Conservation (phyloP, 345 rosid genomes). For the Excoecaria agallocha region DNA sequence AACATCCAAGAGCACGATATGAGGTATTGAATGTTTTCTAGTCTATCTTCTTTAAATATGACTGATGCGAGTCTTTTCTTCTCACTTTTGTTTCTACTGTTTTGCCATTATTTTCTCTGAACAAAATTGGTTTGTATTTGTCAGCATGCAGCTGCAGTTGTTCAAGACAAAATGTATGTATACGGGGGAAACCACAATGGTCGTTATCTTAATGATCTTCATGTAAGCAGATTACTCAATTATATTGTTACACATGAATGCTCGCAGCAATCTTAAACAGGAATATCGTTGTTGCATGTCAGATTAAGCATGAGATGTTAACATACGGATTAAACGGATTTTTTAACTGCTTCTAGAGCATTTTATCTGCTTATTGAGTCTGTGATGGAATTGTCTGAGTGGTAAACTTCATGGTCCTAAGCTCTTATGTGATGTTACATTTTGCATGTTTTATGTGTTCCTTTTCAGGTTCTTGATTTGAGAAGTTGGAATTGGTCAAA, state of each 20-base stretch:
- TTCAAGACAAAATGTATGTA: conserved; percentile 92
- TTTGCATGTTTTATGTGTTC: not conserved
- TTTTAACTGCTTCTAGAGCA: not conserved
- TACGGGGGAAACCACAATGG: conserved; percentile 99
- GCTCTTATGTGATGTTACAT: not conserved
- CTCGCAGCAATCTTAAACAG: not conserved
- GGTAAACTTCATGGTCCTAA: not conserved
- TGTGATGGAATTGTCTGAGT: not conserved
- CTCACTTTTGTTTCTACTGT: conserved; percentile 1
- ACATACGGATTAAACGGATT: not conserved
- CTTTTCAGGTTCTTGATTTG: conserved; percentile 75
- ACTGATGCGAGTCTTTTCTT: conserved; percentile 17
- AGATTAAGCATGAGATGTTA: not conserved
- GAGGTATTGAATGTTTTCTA: conserved; percentile 53
- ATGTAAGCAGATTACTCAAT: conserved; percentile 49
- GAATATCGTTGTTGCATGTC: not conserved
- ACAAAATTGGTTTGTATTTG: conserved; percentile 24
- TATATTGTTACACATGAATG: not conserved
- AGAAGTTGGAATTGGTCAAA: conserved; percentile 96
- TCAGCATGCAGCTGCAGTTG: conserved; percentile 91
- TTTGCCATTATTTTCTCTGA: conserved; percentile 22
- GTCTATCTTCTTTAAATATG: conserved; percentile 17
- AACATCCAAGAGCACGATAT: conserved; percentile 82
- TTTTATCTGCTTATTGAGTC: not conserved
- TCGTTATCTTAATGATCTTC: conserved; percentile 90